These are phyloP conservation scores for Podaxis mareebaensis DNA, from an alignment of 768 basidiomycete species.

Conservation along the genomic window DNA sequence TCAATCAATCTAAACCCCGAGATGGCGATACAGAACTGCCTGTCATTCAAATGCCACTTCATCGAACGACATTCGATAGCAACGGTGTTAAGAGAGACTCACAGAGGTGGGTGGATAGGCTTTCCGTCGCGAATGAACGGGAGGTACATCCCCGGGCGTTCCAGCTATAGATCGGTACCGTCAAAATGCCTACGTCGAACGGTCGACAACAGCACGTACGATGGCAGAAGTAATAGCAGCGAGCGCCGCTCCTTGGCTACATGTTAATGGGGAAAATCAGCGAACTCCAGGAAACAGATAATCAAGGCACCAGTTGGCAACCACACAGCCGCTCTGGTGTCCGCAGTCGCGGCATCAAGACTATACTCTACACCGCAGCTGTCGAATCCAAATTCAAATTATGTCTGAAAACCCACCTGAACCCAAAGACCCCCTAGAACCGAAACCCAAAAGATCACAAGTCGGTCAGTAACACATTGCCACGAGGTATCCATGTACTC, in stretches of 20 bases:
- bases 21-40: conserved; percentile 74
- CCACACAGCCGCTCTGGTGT: not conserved
- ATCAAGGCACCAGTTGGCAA: not conserved
- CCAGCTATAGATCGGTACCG: conserved; percentile 30
- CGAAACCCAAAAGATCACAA: conserved; percentile 46
- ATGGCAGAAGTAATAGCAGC: conserved; percentile 70
- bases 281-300: conserved; percentile 1
- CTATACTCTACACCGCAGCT: no score
- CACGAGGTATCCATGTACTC: conserved; percentile 12
- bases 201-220: conserved; percentile 39
- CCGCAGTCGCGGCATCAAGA: no score
- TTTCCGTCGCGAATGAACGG: conserved; percentile 64
- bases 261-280: not conserved
- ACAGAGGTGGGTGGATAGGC: conserved; percentile 78
- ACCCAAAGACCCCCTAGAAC: conserved; percentile 32
- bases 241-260: conserved; percentile 77
- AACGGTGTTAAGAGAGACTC: conserved; percentile 22
- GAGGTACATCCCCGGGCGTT: conserved; percentile 46
- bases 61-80: conserved; percentile 5
- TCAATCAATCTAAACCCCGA: conserved; percentile 66
- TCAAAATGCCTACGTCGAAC: not conserved
- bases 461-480: conserved; percentile 4
- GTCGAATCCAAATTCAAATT: not conserved
- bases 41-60: conserved; percentile 24
- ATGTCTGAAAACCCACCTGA: conserved; percentile 49